phyloP scores from a whole-genome alignment of 192 early-diverging fungal species.

The Spinellus fusiger region DNA sequence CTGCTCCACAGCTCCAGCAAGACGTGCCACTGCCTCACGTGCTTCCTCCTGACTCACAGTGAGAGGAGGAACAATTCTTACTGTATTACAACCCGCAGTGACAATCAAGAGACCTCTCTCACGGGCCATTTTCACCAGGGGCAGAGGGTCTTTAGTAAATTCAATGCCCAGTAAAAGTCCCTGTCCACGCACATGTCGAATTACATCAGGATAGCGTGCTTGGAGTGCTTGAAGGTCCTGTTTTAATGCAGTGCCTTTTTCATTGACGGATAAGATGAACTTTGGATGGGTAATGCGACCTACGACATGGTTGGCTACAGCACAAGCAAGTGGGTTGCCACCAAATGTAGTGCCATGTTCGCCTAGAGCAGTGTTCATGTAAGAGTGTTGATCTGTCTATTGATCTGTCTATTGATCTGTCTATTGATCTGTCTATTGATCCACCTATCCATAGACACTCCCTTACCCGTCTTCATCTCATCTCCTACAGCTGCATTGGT shows the following conservation, averaged over 20 bases:
- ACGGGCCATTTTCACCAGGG: slow-evolving; percentile 67
- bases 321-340: slow-evolving; percentile 87
- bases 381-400: neutral
- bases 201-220: slow-evolving; percentile 37
- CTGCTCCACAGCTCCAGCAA: slow-evolving; percentile 55
- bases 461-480: slow-evolving; percentile 65
- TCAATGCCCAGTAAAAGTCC: slow-evolving; percentile 88
- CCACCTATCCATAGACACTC: neutral
- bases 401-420: neutral
- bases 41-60: slow-evolving; percentile 74
- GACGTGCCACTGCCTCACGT: slow-evolving; percentile 63
- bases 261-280: slow-evolving; percentile 68
- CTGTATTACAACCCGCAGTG: slow-evolving; percentile 77
- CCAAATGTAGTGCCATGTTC: slow-evolving; percentile 99
- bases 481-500: slow-evolving; percentile 71
- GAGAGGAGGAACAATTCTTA: slow-evolving; percentile 91
- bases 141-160: slow-evolving; percentile 62
- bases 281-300: slow-evolving; percentile 59
- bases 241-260: slow-evolving; percentile 60
- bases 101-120: slow-evolving; percentile 86
- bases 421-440: neutral
- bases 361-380: slow-evolving; percentile 36
- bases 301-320: slow-evolving; percentile 73
- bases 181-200: slow-evolving; percentile 76
- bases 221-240: slow-evolving; percentile 40